These are phyloP conservation scores for Pterocarpus macrocarpus DNA, from an alignment of 306 rosid species.

Conservation along the genomic window DNA sequence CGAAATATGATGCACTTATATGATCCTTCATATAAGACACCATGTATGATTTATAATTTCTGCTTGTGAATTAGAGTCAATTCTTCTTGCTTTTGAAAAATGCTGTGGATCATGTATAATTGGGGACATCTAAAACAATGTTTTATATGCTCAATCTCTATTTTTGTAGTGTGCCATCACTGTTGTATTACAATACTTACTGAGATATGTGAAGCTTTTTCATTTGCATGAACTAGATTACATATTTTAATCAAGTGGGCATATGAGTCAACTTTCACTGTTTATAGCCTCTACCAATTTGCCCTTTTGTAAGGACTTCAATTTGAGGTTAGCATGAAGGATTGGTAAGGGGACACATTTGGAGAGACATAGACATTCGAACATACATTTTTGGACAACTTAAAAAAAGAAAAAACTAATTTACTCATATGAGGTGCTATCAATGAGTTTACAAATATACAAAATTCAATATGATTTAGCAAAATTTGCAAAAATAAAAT, in stretches of 20 bases:
- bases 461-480: background rate
- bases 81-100: conserved; percentile 15
- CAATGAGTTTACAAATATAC: conserved; percentile 6
- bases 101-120: conserved; percentile 16
- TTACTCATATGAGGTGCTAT: background rate
- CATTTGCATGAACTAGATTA: conserved; percentile 7
- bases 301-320: no score
- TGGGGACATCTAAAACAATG: conserved; percentile 27
- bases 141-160: conserved; percentile 22
- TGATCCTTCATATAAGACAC: conserved; percentile 6
- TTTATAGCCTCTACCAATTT: background rate
- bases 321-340: conserved; percentile 17
- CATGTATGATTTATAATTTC: conserved; percentile 8
- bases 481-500: conserved; percentile 21
- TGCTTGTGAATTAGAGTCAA: conserved; percentile 33
- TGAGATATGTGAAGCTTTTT: conserved; percentile 32
- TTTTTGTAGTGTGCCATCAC: conserved; percentile 16
- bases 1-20: background rate
- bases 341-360: background rate
- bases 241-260: conserved; percentile 33
- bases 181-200: conserved; percentile 9
- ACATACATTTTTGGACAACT: conserved; percentile 11
- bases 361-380: conserved; percentile 26
- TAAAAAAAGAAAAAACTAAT: conserved; percentile 15
- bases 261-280: background rate